Evolutionary conservation across 1,284 basidiomycete species (phyloP), one percentile per base, ranked within the genome.

Genomic region (Pascua sp.): DNA sequence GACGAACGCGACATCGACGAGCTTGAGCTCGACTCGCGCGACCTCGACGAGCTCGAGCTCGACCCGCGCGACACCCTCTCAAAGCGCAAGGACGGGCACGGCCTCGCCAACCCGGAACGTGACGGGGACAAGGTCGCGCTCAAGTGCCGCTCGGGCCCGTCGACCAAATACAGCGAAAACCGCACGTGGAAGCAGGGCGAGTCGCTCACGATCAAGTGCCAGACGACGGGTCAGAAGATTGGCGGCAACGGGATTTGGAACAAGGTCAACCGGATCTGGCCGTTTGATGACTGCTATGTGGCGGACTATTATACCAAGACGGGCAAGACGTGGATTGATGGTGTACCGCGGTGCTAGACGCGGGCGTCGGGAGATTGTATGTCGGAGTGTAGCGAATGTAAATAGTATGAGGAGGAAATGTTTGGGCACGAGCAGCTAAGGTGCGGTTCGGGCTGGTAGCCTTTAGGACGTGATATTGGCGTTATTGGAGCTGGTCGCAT

Each of bases 61-160:
- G 37, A 5, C n/a, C 37, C 38, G 37, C 47, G 47, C 24, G 37
- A 5, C 47, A 16, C 38, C 37, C 5, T 48, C 37, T 7, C 12
- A 8, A 38, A 13, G 2, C 47, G 37, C 37, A 5, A 10, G 7
- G 24, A 8, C 45, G 32, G 32, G 15, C 16, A 2, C 2, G 47
- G n/a, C 37, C 16, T 17, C n/a, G 47, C 47, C 47, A 48, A 39
- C 37, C 47, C 47, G n/a, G n/a, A n/a, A n/a, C n/a, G n/a, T n/a
- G n/a, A n/a, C 9, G n/a, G n/a, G 12, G 2, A 5, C 1, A 38
- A 16, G 5, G 36, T 39, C 37, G 39, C 36, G 32, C 47, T 48
- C 47, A 48, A 48, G 37, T 48, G 47, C 47, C 47, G 47, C 37
- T 17, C 4, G 3, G 32, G 46, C 8, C 5, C 46, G 8, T 37